Conservation (phyloP, 116 monocot species). For the Cymodocea nodosa region DNA sequence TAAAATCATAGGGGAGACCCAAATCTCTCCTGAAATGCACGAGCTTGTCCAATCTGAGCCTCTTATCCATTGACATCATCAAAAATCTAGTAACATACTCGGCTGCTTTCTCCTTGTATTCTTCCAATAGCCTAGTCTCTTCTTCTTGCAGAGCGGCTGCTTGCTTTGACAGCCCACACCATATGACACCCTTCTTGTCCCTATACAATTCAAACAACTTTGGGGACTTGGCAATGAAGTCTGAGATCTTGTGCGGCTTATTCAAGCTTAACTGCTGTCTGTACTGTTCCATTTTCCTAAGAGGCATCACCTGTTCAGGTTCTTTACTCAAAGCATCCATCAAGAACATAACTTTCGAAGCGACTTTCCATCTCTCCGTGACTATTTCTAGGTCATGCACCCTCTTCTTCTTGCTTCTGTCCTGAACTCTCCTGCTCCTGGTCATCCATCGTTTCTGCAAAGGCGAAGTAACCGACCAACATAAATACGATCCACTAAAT, state of each 20-base stretch:
- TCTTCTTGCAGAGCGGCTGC: conserved; percentile 51
- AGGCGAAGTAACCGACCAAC: neutral
- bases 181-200: conserved; percentile 46
- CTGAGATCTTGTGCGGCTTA: conserved; percentile 52
- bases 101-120: conserved; percentile 28
- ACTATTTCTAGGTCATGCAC: conserved; percentile 50
- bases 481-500: neutral
- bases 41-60: conserved; percentile 65
- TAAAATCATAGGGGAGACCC: conserved; percentile 58
- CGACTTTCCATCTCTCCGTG: conserved; percentile 64
- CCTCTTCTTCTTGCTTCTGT: conserved; percentile 59
- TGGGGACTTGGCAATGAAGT: conserved; percentile 65
- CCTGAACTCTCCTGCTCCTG: conserved; percentile 61
- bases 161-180: conserved; percentile 56
- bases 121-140: conserved; percentile 37
- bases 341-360: conserved; percentile 46
- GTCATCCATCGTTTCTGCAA: conserved; percentile 53
- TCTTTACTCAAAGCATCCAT: conserved; percentile 63
- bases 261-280: conserved; percentile 34
- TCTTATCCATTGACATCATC: conserved; percentile 84
- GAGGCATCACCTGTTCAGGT: conserved; percentile 48
- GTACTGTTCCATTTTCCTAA: conserved; percentile 55
- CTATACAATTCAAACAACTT: conserved; percentile 62
- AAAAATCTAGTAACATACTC: conserved; percentile 59
- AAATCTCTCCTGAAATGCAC: conserved; percentile 72